Evolutionary conservation across 805 yeast genomes (phyloP).

Genomic region (Myxozyma neotropica): DNA sequence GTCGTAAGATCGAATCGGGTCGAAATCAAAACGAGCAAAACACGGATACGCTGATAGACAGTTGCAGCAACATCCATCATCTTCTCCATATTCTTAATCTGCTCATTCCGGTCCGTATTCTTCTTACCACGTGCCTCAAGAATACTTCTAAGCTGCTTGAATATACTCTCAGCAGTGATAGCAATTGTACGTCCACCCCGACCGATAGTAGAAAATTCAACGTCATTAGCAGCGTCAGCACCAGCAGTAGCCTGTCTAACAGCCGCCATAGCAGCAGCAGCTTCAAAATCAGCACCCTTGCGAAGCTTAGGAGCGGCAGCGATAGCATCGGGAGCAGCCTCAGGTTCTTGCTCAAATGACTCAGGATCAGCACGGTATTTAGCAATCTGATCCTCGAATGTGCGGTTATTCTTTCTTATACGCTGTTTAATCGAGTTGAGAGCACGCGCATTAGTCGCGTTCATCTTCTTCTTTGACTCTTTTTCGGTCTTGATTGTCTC

Average conservation of each 20-base stretch:
- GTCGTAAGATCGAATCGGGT: slow-evolving; percentile 77
- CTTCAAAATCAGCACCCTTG: slow-evolving; percentile 38
- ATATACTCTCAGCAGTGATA: slow-evolving; percentile 54
- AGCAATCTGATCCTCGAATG: slow-evolving; percentile 61
- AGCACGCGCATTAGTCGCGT: slow-evolving; percentile 81
- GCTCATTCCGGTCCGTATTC: slow-evolving; percentile 81
- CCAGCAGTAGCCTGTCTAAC: slow-evolving; percentile 43
- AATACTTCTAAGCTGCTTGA: slow-evolving; percentile 70
- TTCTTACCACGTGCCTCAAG: slow-evolving; percentile 94
- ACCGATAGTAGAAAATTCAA: slow-evolving; percentile 47
- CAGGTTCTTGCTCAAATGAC: slow-evolving; percentile 59
- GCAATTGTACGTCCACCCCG: slow-evolving; percentile 44
- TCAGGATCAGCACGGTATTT: slow-evolving; percentile 71
- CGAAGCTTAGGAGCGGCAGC: slow-evolving; percentile 21
- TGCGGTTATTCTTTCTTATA: slow-evolving; percentile 76
- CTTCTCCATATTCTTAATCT: slow-evolving; percentile 69
- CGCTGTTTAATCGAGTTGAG: slow-evolving; percentile 87
- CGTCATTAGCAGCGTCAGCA: slow-evolving; percentile 43
- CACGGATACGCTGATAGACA: slow-evolving; percentile 75
- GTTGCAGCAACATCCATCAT: slow-evolving; percentile 53
- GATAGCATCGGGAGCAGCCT: slow-evolving; percentile 28
- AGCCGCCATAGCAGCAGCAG: slow-evolving; percentile 40
- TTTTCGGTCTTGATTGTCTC: slow-evolving; percentile 57
- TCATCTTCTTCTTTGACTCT: slow-evolving; percentile 66
- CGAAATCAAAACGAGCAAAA: slow-evolving; percentile 80